Evolutionary conservation across 2,329 filamentous ascomycete species (phyloP), one percentile per base, ranked within the genome.

Genomic region (Trichophyton simii): DNA sequence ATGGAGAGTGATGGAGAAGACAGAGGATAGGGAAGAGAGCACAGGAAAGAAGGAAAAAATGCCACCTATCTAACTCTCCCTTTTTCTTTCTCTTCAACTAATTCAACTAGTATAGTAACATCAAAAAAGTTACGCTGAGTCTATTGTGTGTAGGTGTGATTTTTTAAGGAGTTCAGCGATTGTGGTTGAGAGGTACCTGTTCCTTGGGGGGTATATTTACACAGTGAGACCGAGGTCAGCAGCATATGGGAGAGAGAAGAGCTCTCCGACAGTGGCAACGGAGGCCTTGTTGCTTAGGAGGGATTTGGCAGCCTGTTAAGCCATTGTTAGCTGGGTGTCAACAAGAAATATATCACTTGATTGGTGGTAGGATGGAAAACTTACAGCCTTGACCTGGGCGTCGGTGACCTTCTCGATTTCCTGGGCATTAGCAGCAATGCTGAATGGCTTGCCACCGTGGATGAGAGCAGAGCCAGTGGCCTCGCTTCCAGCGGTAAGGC

Each of bases 141-240:
- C 50, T 54, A 54, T 38, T 13, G 34, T 44, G 11, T 31, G 34
- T 38, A 13, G 18, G 22, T 31, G 50, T 54, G 6, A 1, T 54
- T 54, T 54, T 54, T 28, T 42, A 42, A 18, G 50, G 50, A 31
- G 22, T 54, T 54, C 50, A 54, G 50, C 50, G 50, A 34, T 31
- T 31, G 50, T 54, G 50, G 50, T 54, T 54, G 22, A 31, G 31
- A 18, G 34, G n/a, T 13, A 41, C 55, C 34, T 58, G 38, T 38
- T 58, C 25, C 41, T 18, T 42, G 34, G 20, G 28, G 57, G 57
- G 57, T 59, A 59, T 63, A 65, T 72, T 83, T 95, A 99, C 83
- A 96, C 90, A 75, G 87, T 89, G 73, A 99, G 83, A 69, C 92
- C 95, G 75, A 99, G 82, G 73, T 99, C 94, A 78, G 91, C 89